Conservation (phyloP, 2,329 filamentous ascomycete species). For the Diaporthe citri region DNA sequence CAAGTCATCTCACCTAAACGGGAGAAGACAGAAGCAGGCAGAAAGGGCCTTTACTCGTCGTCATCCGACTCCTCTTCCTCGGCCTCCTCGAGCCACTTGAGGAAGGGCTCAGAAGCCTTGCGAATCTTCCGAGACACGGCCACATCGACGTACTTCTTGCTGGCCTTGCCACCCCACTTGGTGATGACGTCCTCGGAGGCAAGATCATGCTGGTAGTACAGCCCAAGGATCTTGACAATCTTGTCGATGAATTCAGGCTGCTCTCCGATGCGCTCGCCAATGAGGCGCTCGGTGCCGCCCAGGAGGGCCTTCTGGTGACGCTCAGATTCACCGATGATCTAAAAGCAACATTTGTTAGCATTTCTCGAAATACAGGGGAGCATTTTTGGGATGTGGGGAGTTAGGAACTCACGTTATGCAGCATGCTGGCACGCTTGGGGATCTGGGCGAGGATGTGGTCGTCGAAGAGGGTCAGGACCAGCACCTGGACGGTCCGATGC, state of each 20-base stretch:
- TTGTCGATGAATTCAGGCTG: slow-evolving; percentile 81
- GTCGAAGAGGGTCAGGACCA: slow-evolving; percentile 94
- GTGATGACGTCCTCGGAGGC: slow-evolving; percentile 89
- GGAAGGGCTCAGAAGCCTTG: slow-evolving; percentile 93
- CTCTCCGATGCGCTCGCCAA: slow-evolving; percentile 78
- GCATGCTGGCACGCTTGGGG: slow-evolving; percentile 82
- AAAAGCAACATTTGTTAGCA: slow-evolving; percentile 46
- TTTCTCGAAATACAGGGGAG: background rate
- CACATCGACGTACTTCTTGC: slow-evolving; percentile 97
- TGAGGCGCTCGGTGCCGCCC: slow-evolving; percentile 93
- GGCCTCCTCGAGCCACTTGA: slow-evolving; percentile 92
- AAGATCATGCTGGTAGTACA: slow-evolving; percentile 92
- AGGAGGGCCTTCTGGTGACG: slow-evolving; percentile 96
- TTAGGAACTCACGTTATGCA: slow-evolving; percentile 78
- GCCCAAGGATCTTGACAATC: slow-evolving; percentile 87
- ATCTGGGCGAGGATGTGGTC: slow-evolving; percentile 92
- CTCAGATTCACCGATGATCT: slow-evolving; percentile 85
- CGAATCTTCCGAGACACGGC: slow-evolving; percentile 93
- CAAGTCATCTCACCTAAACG: background rate
- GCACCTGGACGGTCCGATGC: slow-evolving; percentile 91
- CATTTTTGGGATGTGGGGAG: background rate
- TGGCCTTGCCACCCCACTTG: slow-evolving; percentile 93
- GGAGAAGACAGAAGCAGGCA: background rate
- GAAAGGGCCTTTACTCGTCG: slow-evolving; percentile 45
- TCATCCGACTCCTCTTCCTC: slow-evolving; percentile 72